A percentile compares a stretch with the other conserved stretches of the same genome.
Evolutionary conservation across 192 early-diverging fungal genomes (phyloP).

Genomic region (Thamnidium elegans): DNA sequence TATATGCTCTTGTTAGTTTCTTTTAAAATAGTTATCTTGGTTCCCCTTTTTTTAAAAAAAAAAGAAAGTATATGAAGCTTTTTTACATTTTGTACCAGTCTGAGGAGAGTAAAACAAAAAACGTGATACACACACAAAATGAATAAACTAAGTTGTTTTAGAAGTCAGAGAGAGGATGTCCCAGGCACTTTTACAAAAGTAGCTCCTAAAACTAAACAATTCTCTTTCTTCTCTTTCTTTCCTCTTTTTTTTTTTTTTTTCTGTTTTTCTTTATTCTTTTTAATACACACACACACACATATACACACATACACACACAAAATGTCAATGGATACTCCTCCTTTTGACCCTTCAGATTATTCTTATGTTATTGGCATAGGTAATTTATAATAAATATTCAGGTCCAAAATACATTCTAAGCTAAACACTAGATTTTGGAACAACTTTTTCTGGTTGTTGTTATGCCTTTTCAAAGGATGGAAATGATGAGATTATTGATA

Average conservation of each 20-base stretch:
- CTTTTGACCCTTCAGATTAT: conserved; percentile 32
- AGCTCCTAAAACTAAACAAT: background rate
- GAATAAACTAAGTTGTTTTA: too few relatives aligned
- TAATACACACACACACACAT: background rate
- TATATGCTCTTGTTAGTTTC: too few relatives aligned
- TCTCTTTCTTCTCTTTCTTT: conserved; percentile 1
- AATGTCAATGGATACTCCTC: conserved; percentile 12
- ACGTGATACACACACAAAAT: too few relatives aligned
- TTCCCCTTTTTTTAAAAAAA: too few relatives aligned
- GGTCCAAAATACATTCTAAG: background rate
- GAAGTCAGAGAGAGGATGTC: too few relatives aligned
- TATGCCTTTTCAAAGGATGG: conserved; percentile 46
- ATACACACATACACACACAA: background rate
- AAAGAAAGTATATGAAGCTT: too few relatives aligned
- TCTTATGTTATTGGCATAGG: conserved; percentile 40
- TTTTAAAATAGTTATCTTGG: too few relatives aligned
- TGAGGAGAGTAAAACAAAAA: too few relatives aligned
- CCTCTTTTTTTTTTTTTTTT: conserved; percentile 4
- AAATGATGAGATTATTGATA: conserved; percentile 44
- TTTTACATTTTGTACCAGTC: too few relatives aligned
- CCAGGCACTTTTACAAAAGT: background rate
- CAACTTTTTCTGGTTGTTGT: conserved; percentile 49
- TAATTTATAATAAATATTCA: conserved; percentile 6
- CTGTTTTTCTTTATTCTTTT: background rate
- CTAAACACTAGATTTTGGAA: conserved; percentile 31